These are phyloP conservation scores for Gossypium bickii DNA, from an alignment of 345 rosid species.

Conservation along the genomic window DNA sequence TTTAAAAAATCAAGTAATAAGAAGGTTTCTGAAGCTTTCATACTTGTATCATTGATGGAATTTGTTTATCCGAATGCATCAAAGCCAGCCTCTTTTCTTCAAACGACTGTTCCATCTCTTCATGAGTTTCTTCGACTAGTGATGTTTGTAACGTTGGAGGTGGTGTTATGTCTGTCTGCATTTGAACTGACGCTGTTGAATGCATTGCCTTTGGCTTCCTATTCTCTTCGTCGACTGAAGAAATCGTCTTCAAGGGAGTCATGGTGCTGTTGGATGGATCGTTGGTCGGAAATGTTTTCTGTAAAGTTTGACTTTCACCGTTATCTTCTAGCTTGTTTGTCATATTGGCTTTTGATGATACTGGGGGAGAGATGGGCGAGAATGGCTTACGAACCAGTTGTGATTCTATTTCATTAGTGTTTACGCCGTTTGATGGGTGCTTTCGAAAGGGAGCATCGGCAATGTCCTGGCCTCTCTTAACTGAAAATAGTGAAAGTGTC, in stretches of 20 bases:
- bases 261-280: not conserved
- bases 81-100: slow-evolving; percentile 85
- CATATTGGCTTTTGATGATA: slow-evolving; percentile 8
- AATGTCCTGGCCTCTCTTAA: not conserved
- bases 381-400: slow-evolving; percentile 5
- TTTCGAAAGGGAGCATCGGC: slow-evolving; percentile 24
- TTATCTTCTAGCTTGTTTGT: not conserved
- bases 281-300: not conserved
- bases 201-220: slow-evolving; percentile 54
- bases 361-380: not conserved
- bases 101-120: slow-evolving; percentile 73
- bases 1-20: not conserved
- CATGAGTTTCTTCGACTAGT: slow-evolving; percentile 31
- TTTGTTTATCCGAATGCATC: slow-evolving; percentile 36
- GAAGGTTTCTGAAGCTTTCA: slow-evolving; percentile 24
- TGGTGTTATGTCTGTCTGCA: slow-evolving; percentile 54
- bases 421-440: slow-evolving; percentile 44
- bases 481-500: not conserved
- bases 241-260: not conserved
- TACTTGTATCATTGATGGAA: slow-evolving; percentile 42
- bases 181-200: slow-evolving; percentile 59
- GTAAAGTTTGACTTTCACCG: not conserved
- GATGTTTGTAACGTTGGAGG: slow-evolving; percentile 20
- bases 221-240: slow-evolving; percentile 32
- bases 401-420: slow-evolving; percentile 5